Evolutionary conservation across 306 rosid genomes (phyloP), one percentile per base, ranked within the genome.

Genomic region (Cucurbita moschata): DNA sequence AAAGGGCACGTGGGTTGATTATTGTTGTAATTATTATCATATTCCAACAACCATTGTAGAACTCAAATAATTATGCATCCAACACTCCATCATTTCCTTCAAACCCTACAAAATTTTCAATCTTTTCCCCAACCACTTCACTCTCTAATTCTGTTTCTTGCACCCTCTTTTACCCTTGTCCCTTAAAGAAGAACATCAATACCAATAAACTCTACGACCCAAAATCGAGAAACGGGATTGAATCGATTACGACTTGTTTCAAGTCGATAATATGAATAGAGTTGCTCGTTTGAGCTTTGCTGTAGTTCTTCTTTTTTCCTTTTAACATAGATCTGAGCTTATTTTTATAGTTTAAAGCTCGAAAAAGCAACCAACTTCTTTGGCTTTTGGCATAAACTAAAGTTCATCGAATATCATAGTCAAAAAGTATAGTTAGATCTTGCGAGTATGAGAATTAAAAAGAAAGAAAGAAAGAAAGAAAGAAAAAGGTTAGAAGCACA

Each of bases 1-100:
- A 19, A 67, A 64, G 49, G 49, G 54, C 72, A 67, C 72, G 72
- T 67, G 72, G 72, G 40, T 67, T 38, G 55, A 67, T 67, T 67
- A 67, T 67, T 44, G 40, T 43, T 67, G 72, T 21, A 21, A 67
- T 67, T 46, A 67, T 67, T 67, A 67, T 11, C 12, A 46, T 42
- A 64, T 64, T 64, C 52, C 71, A 64, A 64, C 71, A 65, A 44
- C 71, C 38, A 65, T 68, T 47, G 56, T 47, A 68, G 42, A 68
- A 6, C 56, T 47, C 56, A 46, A 68, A 68, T 68, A 68, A 68
- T 68, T 66, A 44, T 66, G 72, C 72, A 11, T 66, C 55, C 21
- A 66, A 44, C n/a, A 43, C 54, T 43, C 16, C 54, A 66, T 66
- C 44, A 66, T 66, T 44, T 42, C 73, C 19, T 5, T 21, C 8